These are phyloP conservation scores for Mucor mucedo DNA, from an alignment of 371 early-diverging fungal species.

Conservation along the genomic window DNA sequence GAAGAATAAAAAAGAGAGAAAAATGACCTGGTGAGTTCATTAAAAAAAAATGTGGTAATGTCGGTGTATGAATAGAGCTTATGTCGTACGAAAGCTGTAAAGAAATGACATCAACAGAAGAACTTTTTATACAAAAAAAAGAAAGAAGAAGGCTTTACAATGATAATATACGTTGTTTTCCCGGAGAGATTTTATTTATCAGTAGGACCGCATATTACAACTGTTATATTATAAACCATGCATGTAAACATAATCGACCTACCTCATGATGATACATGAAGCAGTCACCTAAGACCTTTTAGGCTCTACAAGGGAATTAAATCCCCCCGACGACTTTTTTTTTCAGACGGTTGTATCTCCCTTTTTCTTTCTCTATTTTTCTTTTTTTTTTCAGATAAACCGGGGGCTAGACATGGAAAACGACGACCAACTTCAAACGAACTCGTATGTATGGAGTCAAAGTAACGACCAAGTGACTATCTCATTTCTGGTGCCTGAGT, in stretches of 20 bases:
- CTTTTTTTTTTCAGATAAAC: slow-evolving; percentile 6
- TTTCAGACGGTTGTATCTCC: not conserved
- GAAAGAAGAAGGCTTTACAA: not conserved
- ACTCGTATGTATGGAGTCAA: slow-evolving; percentile 57
- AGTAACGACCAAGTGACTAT: slow-evolving; percentile 56
- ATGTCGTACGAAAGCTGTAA: no score
- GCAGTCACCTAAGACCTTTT: slow-evolving; percentile 18
- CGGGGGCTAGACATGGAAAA: slow-evolving; percentile 25
- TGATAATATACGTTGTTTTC: no score
- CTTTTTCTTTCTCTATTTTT: not conserved
- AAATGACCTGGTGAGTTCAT: slow-evolving; percentile 1
- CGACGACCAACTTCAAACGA: slow-evolving; percentile 52
- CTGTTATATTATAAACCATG: no score
- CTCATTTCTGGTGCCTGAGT: slow-evolving; percentile 54
- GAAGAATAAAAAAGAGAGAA: slow-evolving; percentile 6
- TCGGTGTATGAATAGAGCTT: not conserved
- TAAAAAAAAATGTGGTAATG: not conserved
- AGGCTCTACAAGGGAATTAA: not conserved
- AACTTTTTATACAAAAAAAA: no score
- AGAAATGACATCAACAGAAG: no score
- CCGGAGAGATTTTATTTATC: no score
- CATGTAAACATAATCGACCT: no score
- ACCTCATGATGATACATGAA: not conserved
- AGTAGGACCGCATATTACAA: no score
- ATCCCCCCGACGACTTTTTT: not conserved